These are phyloP conservation scores for Avena atlantica DNA, from an alignment of 176 grass and related monocot genomes.

Conservation along the genomic window DNA sequence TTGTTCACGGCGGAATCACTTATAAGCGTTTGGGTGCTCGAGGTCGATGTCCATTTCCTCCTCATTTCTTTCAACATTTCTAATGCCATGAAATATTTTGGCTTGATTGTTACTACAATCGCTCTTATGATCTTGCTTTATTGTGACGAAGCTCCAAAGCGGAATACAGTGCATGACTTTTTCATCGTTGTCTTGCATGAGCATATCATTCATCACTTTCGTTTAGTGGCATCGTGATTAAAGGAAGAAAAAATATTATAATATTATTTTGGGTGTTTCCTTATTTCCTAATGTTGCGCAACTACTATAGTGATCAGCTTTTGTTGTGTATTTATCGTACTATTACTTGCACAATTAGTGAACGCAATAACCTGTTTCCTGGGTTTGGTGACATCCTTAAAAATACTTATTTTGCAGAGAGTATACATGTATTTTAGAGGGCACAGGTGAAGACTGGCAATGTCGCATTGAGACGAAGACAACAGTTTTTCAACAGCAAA, in stretches of 20 bases:
- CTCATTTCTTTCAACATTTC: not conserved
- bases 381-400: not conserved
- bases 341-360: not conserved
- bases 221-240: not conserved
- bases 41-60: slow-evolving; percentile 61
- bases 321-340: not conserved
- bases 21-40: slow-evolving; percentile 90
- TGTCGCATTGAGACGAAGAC: not conserved
- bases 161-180: not conserved
- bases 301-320: slow-evolving; percentile 10
- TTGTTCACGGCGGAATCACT: slow-evolving; percentile 76
- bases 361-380: not conserved
- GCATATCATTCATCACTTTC: not conserved
- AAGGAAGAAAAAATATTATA: not conserved
- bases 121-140: slow-evolving; percentile 21
- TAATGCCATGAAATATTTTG: slow-evolving; percentile 1
- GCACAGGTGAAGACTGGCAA: slow-evolving; percentile 45
- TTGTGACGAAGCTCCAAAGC: slow-evolving; percentile 7
- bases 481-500: slow-evolving; percentile 30
- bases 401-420: slow-evolving; percentile 47
- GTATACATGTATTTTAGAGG: slow-evolving; percentile 72
- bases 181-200: not conserved
- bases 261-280: not conserved
- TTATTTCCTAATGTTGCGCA: not conserved
- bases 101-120: slow-evolving; percentile 2